These are phyloP conservation scores for Paramecium tetraurelia DNA, from an alignment of 73 alveolate species.

Conservation along the genomic window DNA sequence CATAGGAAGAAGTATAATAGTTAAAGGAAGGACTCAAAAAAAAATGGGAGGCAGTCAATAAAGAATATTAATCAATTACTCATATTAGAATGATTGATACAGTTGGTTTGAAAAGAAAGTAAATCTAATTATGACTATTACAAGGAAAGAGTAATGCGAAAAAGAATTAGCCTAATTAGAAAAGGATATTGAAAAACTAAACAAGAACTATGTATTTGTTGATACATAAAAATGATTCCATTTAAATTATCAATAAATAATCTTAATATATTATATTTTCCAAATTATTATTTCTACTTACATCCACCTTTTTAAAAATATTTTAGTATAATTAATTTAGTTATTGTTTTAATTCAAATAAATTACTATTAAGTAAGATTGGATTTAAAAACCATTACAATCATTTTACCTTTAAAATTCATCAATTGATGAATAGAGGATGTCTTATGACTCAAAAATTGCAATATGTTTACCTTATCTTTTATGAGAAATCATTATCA, in stretches of 20 bases:
- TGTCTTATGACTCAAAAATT: not conserved
- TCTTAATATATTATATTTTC: not conserved
- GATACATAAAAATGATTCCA: constrained; percentile 74
- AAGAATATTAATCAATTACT: constrained; percentile 87
- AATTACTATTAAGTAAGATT: not conserved
- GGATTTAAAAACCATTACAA: not conserved
- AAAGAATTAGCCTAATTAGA: constrained; percentile 89
- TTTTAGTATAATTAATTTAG: not conserved
- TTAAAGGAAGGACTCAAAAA: constrained; percentile 91
- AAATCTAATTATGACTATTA: constrained; percentile 43
- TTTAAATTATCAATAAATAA: not conserved
- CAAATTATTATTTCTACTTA: not conserved
- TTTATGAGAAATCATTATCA: not conserved
- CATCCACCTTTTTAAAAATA: not conserved
- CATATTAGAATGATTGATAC: constrained; percentile 93
- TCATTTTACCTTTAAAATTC: not conserved
- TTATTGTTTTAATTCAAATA: not conserved
- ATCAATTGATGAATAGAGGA: not conserved
- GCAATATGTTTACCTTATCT: not conserved
- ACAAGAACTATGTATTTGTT: constrained; percentile 88
- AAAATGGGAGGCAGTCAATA: constrained; percentile 96
- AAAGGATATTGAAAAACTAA: constrained; percentile 87
- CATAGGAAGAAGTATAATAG: constrained; percentile 85
- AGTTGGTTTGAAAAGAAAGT: constrained; percentile 90
- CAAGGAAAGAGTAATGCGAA: constrained; percentile 92